Evolutionary conservation across 148 eudicot genomes (phyloP).

Genomic region (Fagopyrum homotropicum): DNA sequence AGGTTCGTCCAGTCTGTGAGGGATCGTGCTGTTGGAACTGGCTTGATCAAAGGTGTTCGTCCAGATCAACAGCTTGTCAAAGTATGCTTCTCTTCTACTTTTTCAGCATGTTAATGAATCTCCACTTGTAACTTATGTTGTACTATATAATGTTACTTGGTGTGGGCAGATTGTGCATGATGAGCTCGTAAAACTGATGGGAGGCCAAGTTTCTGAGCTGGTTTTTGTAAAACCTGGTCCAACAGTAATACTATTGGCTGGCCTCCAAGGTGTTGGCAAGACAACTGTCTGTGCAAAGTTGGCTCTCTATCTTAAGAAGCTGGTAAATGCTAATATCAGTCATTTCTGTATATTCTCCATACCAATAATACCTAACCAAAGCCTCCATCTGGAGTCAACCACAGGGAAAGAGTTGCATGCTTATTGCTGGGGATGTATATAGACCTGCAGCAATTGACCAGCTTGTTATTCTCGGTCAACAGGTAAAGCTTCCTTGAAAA

Average conservation of each 20-base stretch:
- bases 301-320: conserved; percentile 87
- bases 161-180: conserved; percentile 70
- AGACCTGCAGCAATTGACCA: conserved; percentile 99
- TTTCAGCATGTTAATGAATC: neutral
- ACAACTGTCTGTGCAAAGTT: conserved; percentile 93
- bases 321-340: conserved; percentile 34
- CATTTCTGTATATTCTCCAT: neutral
- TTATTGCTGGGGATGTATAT: conserved; percentile 95
- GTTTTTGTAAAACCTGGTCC: conserved; percentile 79
- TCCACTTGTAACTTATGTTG: too few species aligned
- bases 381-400: neutral
- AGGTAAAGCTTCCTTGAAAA: conserved; percentile 34
- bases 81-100: conserved; percentile 31
- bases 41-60: conserved; percentile 66
- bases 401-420: conserved; percentile 98
- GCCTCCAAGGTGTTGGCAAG: conserved; percentile 98
- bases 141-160: neutral
- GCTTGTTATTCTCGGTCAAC: conserved; percentile 79
- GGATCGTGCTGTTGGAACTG: conserved; percentile 92
- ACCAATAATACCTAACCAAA: neutral
- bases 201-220: conserved; percentile 91
- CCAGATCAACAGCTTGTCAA: conserved; percentile 99
- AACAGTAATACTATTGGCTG: conserved; percentile 84
- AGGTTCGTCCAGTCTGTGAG: conserved; percentile 91
- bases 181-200: conserved; percentile 92